A percentile compares a stretch with the other conserved stretches of the same genome.
These are phyloP conservation scores for Senna siamea DNA, from an alignment of 306 rosid genomes.

Conservation along the genomic window DNA sequence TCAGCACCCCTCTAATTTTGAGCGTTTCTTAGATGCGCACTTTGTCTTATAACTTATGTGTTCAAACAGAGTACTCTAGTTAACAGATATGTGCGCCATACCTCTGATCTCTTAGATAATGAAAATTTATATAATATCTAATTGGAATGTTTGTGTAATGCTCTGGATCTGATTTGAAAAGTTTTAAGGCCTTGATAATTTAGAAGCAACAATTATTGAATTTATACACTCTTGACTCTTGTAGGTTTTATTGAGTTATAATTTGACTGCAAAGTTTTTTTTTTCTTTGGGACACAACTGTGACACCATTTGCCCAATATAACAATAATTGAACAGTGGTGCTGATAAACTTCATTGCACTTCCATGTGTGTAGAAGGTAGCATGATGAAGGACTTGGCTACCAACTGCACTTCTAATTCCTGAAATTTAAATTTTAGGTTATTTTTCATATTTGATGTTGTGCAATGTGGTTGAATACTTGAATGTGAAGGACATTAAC, in stretches of 20 bases:
- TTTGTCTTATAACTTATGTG: conserved; percentile 12
- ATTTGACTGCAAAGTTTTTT: neutral
- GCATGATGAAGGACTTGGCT: neutral
- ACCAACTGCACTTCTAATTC: neutral
- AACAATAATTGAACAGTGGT: neutral
- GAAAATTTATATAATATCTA: neutral
- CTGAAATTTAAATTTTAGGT: neutral
- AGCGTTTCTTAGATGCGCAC: neutral
- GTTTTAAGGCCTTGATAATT: neutral
- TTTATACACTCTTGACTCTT: neutral
- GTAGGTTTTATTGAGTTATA: neutral
- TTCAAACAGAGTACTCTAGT: neutral
- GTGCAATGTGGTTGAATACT: neutral
- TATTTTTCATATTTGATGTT: neutral
- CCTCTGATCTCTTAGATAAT: neutral
- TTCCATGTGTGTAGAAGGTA: neutral
- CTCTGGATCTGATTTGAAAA: neutral
- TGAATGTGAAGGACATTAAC: neutral
- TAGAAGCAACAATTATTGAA: neutral
- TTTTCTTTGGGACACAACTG: neutral
- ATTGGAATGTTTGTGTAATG: conserved; percentile 18
- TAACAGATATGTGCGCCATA: neutral
- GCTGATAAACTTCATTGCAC: neutral
- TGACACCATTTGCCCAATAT: neutral
- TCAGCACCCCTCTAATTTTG: neutral